phyloP scores from a whole-genome alignment of 805 yeast genomes.

The Zygoascus ofunaensis region DNA sequence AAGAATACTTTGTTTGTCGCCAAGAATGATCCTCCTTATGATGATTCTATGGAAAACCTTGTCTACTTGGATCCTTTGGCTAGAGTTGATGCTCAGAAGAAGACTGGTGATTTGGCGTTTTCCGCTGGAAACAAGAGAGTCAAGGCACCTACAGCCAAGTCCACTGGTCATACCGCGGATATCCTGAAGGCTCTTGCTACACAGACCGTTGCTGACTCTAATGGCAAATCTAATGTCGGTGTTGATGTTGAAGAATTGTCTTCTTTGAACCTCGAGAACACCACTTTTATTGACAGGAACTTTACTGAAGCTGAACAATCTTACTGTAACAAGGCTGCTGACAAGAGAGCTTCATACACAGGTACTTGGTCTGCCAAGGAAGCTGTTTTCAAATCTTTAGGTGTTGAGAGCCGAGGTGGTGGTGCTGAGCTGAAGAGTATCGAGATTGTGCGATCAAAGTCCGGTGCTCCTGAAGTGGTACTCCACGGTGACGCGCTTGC shows the following conservation, averaged over 20 bases:
- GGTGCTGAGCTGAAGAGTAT: slow-evolving; percentile 91
- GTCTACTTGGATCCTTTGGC: slow-evolving; percentile 96
- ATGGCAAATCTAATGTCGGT: slow-evolving; percentile 60
- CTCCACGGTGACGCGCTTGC: slow-evolving; percentile 67
- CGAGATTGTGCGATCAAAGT: slow-evolving; percentile 61
- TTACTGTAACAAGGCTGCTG: slow-evolving; percentile 68
- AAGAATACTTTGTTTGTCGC: slow-evolving; percentile 86
- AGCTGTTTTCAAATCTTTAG: slow-evolving; percentile 94
- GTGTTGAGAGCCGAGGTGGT: slow-evolving; percentile 83
- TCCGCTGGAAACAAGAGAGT: slow-evolving; percentile 22
- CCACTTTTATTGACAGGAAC: slow-evolving; percentile 85
- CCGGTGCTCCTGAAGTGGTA: slow-evolving; percentile 75
- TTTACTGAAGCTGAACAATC: slow-evolving; percentile 73
- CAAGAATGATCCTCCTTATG: slow-evolving; percentile 89
- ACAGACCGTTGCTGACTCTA: slow-evolving; percentile 34
- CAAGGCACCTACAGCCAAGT: slow-evolving; percentile 31
- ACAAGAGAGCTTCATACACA: slow-evolving; percentile 82
- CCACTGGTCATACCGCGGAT: slow-evolving; percentile 53
- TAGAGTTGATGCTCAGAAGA: slow-evolving; percentile 45
- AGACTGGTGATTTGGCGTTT: slow-evolving; percentile 28
- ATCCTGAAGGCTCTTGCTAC: slow-evolving; percentile 50
- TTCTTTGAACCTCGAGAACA: slow-evolving; percentile 76
- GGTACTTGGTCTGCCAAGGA: slow-evolving; percentile 99
- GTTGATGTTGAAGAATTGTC: slow-evolving; percentile 91
- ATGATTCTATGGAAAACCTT: slow-evolving; percentile 74